Conservation (phyloP, 805 yeast genomes). For the Maudiozyma pseudohumilis region DNA sequence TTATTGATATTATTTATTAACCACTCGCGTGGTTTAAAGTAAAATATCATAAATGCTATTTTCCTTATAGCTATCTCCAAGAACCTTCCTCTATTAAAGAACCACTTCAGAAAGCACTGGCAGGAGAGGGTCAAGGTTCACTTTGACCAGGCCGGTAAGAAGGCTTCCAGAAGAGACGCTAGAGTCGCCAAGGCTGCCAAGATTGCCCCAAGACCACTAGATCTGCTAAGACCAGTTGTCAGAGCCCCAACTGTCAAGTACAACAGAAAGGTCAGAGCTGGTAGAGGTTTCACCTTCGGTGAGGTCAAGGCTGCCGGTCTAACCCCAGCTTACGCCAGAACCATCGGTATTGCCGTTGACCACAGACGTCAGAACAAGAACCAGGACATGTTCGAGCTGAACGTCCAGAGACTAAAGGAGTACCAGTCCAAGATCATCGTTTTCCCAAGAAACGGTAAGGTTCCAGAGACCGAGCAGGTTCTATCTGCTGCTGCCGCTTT, state of each 20-base stretch:
- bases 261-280: slow-evolving; percentile 99
- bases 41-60: neutral
- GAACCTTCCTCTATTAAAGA: slow-evolving; percentile 97
- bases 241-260: slow-evolving; percentile 98
- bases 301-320: slow-evolving; percentile 98
- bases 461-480: slow-evolving; percentile 72
- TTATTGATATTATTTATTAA: too few species aligned
- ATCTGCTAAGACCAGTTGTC: slow-evolving; percentile 91
- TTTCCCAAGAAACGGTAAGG: slow-evolving; percentile 86
- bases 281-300: slow-evolving; percentile 97
- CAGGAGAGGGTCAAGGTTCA: slow-evolving; percentile 99
- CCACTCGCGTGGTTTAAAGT: too few species aligned
- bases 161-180: slow-evolving; percentile 91
- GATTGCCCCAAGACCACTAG: slow-evolving; percentile 97
- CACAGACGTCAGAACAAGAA: slow-evolving; percentile 99
- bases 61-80: slow-evolving; percentile 77
- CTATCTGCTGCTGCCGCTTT: slow-evolving; percentile 64
- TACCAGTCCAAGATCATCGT: slow-evolving; percentile 92
- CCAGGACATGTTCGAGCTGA: slow-evolving; percentile 86
- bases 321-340: slow-evolving; percentile 90
- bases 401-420: slow-evolving; percentile 94
- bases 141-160: slow-evolving; percentile 99
- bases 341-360: slow-evolving; percentile 97
- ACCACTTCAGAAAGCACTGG: slow-evolving; percentile 99
- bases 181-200: slow-evolving; percentile 90